Evolutionary conservation across 2,329 filamentous ascomycete species (phyloP), one percentile per base, ranked within the genome.

Genomic region (Scorias spongiosa): DNA sequence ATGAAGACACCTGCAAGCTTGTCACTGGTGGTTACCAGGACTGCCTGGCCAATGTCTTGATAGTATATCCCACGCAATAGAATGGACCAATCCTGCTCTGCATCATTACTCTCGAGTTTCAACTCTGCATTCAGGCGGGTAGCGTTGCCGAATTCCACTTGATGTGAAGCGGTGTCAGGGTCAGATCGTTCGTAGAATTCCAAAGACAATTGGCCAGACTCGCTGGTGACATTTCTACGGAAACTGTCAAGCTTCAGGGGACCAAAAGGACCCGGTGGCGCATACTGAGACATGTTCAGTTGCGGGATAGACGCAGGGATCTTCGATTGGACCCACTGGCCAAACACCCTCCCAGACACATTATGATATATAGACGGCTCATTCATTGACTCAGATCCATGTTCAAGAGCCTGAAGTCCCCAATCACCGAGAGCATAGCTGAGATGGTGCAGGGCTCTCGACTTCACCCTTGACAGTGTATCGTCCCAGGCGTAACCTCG

Each of bases 1-100:
- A 80, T 83, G 60, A 93, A 93, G 44, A 96, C 80, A 38, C 91
- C 88, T n/a, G 81, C 78, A 56, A 91, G 74, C 66, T 93, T 95
- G 57, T 94, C 84, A 61, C 87, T 95, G 40, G 87, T 89, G 1
- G 89, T 95, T 1, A 82, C 84, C 58, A 96, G 67, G 30, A 96
- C 67, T 41, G 91, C 76, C 11, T 78, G 75, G 1, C 91, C 91
- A 49, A 82, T 76, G n/a, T 75, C 72, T 32, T 82, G 79, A 70
- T 87, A 93, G 65, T 96, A 89, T 3, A 93, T 74, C 2, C 91
- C 91, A 62, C 86, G 80, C 41, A 94, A 65, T 42, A 76, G 72
- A 65, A 93, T 78, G 52, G 88, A 81, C 78, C 83, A 88, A 51
- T 77, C 83, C 56, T 80, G 80, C 5, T 82, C 81, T 47, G 75